phyloP scores from a whole-genome alignment of 78 protist genomes.

The Dictyostelium brefeldianum region DNA sequence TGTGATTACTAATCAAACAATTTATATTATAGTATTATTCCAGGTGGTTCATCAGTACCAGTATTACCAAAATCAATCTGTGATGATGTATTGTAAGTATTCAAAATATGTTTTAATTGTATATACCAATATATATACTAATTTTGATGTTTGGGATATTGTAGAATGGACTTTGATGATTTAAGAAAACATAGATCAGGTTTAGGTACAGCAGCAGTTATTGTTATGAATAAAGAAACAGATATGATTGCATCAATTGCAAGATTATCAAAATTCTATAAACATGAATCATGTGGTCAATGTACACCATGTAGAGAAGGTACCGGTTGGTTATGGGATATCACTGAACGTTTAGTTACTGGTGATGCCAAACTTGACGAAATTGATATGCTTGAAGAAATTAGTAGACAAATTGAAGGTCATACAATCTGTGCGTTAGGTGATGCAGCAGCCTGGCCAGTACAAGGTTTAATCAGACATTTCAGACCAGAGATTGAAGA shows the following conservation, averaged over 20 bases:
- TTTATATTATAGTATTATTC: slow-evolving; percentile 87
- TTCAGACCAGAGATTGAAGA: slow-evolving; percentile 96
- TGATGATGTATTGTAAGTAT: slow-evolving; percentile 91
- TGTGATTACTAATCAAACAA: neutral
- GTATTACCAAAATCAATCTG: slow-evolving; percentile 93
- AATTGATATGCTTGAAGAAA: slow-evolving; percentile 95
- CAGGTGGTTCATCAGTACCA: slow-evolving; percentile 99
- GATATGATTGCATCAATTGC: slow-evolving; percentile 94
- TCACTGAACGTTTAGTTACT: slow-evolving; percentile 92
- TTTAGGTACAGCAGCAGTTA: slow-evolving; percentile 99
- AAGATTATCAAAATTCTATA: slow-evolving; percentile 95
- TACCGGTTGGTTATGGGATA: slow-evolving; percentile 76
- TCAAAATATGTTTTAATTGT: no score
- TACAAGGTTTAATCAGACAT: slow-evolving; percentile 97
- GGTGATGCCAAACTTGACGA: slow-evolving; percentile 97
- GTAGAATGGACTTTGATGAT: slow-evolving; percentile 97
- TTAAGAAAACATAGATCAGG: slow-evolving; percentile 91
- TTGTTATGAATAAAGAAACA: slow-evolving; percentile 96
- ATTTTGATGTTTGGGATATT: neutral
- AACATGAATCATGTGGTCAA: slow-evolving; percentile 99
- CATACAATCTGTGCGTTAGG: slow-evolving; percentile 99
- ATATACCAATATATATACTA: neutral
- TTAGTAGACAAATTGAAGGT: slow-evolving; percentile 96
- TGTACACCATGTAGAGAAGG: slow-evolving; percentile 99
- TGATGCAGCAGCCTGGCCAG: slow-evolving; percentile 99